A percentile compares a stretch with the other conserved stretches of the same genome.
phyloP scores from a whole-genome alignment of 2,329 filamentous ascomycete species.

The Bertia moriformis region DNA sequence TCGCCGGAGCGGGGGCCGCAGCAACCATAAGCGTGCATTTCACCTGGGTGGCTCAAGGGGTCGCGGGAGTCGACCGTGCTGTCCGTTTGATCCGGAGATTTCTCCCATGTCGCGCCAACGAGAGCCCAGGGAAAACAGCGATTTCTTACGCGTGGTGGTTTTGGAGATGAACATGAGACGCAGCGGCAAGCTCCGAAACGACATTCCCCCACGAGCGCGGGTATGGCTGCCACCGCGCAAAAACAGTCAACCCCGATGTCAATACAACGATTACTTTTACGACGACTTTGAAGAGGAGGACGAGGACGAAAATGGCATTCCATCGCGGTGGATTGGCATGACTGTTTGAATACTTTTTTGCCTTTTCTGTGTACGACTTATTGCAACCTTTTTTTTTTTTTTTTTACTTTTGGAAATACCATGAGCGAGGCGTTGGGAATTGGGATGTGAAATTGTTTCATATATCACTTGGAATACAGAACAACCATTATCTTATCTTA shows the following conservation, averaged over 20 bases:
- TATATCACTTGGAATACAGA: no score
- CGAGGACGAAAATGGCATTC: not conserved
- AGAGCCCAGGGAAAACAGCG: constrained; percentile 48
- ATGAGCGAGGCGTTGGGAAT: no score
- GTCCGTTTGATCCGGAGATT: constrained; percentile 17
- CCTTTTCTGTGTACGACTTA: not conserved
- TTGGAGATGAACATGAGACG: constrained; percentile 57
- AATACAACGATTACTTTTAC: not conserved
- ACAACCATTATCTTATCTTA: no score
- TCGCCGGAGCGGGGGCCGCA: constrained; percentile 13
- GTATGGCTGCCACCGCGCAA: constrained; percentile 43
- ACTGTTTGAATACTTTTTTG: not conserved
- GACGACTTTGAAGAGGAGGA: not conserved
- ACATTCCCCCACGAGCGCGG: constrained; percentile 34
- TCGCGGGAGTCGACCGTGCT: constrained; percentile 19
- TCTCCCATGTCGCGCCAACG: constrained; percentile 34
- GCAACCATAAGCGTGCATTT: constrained; percentile 15
- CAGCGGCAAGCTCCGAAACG: constrained; percentile 42
- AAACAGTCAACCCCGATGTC: not conserved
- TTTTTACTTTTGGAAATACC: no score
- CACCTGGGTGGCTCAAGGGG: constrained; percentile 6
- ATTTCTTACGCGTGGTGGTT: constrained; percentile 49
- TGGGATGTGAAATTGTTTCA: no score
- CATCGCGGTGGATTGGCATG: not conserved
- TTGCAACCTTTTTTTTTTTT: not conserved